Evolutionary conservation across 176 grass and related monocot species (phyloP), one percentile per base, ranked within the genome.

Genomic region (Oryza nivara): DNA sequence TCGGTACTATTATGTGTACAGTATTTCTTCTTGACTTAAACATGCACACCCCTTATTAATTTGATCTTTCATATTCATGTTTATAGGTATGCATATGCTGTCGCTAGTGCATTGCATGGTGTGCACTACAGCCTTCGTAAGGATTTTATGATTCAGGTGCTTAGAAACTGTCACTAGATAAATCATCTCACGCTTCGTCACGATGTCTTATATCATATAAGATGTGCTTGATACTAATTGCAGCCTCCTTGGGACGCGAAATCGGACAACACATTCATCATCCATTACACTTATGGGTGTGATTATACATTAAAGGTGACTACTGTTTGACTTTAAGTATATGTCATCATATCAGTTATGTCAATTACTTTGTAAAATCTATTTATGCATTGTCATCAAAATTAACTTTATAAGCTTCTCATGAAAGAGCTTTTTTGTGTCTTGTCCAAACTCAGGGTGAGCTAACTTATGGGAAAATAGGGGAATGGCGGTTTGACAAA

Each of bases 101-200:
- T 99, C 19, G 93, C 97, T 76, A 99, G 97, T 91, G 97, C 97
- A 89, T 86, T 99, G 86, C 97, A 99, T 86, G 93, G 97, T 81
- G 97, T 99, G 76, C 93, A 84, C 79, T 90, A 99, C 90, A 93
- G 70, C 87, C 93, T 99, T 20, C 89, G 75, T 81, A 96, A 96
- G 92, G 91, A 99, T 89, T 99, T 99, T 86, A 99, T 99, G 97
- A 99, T 96, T 92, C 97, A 99, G 93, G 97, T 99, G 64, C 76
- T 48, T 61, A 75, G 6, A 68, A 85, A 63, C 66, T 85, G 12
- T 73, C 63, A 58, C 35, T 86, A 75, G 30, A 51, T 87, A 73
- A 9, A 73, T 74, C 15, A 40, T 78, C 10, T 46, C n/a, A 46
- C 80, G 61, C 52, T 83, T 92, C 9, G 0, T 58, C 12, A 69